phyloP scores from a whole-genome alignment of 129 eudicot genomes.

The Deinandra increscens region DNA sequence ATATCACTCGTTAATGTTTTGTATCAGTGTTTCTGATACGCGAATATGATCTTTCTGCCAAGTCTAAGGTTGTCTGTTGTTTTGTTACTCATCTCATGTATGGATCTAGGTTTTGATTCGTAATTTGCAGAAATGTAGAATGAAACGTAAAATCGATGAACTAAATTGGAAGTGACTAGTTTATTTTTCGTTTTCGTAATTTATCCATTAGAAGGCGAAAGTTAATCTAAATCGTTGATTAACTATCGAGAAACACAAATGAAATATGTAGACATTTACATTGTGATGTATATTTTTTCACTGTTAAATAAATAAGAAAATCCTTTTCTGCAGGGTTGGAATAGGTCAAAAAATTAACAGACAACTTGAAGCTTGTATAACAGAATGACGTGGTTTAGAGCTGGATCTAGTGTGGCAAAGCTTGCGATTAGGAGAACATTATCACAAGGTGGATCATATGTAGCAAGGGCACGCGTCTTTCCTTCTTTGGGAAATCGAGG shows the following conservation, averaged over 20 bases:
- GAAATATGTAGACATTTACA: neutral
- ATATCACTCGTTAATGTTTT: neutral
- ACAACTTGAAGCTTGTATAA: conserved; percentile 2
- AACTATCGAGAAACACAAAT: neutral
- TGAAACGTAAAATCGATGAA: too few species aligned
- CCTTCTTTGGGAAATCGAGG: conserved; percentile 35
- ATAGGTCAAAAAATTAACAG: neutral
- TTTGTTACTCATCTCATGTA: neutral
- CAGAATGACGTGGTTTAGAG: conserved; percentile 85
- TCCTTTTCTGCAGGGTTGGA: conserved; percentile 11
- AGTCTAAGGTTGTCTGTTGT: conserved; percentile 3
- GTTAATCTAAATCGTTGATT: neutral
- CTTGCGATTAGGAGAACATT: conserved; percentile 57
- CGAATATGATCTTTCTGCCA: neutral
- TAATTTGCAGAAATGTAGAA: neutral
- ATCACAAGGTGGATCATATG: conserved; percentile 52
- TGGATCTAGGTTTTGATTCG: conserved; percentile 12
- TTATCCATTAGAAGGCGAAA: too few species aligned
- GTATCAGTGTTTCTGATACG: neutral
- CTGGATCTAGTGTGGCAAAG: conserved; percentile 73
- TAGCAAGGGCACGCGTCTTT: conserved; percentile 36
- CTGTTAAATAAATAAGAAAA: too few species aligned
- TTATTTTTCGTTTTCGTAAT: too few species aligned
- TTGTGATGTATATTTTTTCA: neutral
- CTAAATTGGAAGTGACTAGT: too few species aligned